Evolutionary conservation across 1,284 basidiomycete genomes (phyloP), one percentile per base, ranked within the genome.

Genomic region (Marasmius tenuissimus): DNA sequence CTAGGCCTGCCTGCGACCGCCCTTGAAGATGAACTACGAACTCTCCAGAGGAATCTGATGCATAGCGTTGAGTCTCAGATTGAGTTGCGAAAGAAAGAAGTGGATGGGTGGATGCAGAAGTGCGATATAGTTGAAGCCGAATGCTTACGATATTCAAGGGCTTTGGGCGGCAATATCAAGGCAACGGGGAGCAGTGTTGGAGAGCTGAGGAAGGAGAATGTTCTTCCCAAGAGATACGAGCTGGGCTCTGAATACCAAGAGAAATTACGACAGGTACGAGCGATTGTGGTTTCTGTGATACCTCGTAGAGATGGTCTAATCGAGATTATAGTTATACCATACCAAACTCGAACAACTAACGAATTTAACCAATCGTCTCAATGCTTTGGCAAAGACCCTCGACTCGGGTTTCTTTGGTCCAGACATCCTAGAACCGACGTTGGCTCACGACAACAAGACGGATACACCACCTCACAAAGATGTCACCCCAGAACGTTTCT

Each of bases 401-500:
- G 91, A 89, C 2, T 64, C 77, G 1, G 80, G 81, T 20, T 93
- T 85, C 71, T 91, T 85, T 68, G 61, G 79, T 0, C 66, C 72
- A 4, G 91, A 92, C 62, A 74, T 90, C 20, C 68, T 88, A 16
- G 81, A 83, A 58, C 79, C 83, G 12, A 72, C 75, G 0, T 65
- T 73, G 14, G 80, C 81, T 1, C 59, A 68, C 3, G 81, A 79
- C 66, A 74, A 75, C 60, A 69, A 73, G 20, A 71, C 72, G 5
- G 76, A 82, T 56, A 65, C 77, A 0, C 72, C 80, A 0, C 72
- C 80, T 7, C 80, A 84, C 68, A 79, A 81, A 20, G 90, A 94
- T 68, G 89, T 94, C 12, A 87, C 86, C 11, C 87, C 90, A 0
- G 91, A 93, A 63, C 81, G 89, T 10, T 92, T 94, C 70, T 82